Percentiles rank a stretch among this genome's conserved stretches.
These are phyloP conservation scores for Alternaria sp. DNA, from an alignment of 2,329 filamentous ascomycete genomes.

Conservation along the genomic window DNA sequence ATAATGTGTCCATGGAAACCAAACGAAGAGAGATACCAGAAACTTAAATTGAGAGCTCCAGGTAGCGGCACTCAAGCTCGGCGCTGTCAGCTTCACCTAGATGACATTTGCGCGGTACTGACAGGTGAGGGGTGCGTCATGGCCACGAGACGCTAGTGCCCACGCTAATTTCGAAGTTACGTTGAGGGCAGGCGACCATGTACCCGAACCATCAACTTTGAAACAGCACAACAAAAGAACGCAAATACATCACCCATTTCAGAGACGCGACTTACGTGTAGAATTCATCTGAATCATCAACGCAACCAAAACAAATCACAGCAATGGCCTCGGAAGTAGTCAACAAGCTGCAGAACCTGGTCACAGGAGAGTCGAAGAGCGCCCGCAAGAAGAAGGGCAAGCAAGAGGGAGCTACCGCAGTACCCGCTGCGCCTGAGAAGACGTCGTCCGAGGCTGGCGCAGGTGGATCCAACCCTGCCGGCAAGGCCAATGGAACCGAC, in stretches of 20 bases:
- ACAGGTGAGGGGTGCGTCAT: slow-evolving; percentile 6
- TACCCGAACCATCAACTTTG: slow-evolving; percentile 15
- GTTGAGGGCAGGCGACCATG: slow-evolving; percentile 18
- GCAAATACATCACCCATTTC: slow-evolving; percentile 6
- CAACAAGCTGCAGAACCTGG: slow-evolving; percentile 67
- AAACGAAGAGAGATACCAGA: neutral
- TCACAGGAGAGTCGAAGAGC: slow-evolving; percentile 62
- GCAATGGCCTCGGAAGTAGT: slow-evolving; percentile 61
- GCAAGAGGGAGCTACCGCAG: slow-evolving; percentile 51
- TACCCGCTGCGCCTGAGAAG: slow-evolving; percentile 51
- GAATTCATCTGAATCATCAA: slow-evolving; percentile 4
- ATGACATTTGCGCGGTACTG: neutral
- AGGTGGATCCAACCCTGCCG: slow-evolving; percentile 39
- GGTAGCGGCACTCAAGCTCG: neutral
- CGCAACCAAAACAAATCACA: slow-evolving; percentile 14
- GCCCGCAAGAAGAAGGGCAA: slow-evolving; percentile 61
- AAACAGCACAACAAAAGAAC: slow-evolving; percentile 16
- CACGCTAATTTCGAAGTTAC: slow-evolving; percentile 18
- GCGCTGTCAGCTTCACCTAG: neutral
- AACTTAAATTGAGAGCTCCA: neutral
- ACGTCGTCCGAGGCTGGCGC: slow-evolving; percentile 39
- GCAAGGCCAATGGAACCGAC: slow-evolving; percentile 62
- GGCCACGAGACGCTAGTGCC: slow-evolving; percentile 20
- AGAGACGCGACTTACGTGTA: slow-evolving; percentile 26
- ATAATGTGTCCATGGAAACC: neutral